Evolutionary conservation across 768 basidiomycete species (phyloP).

Genomic region (Tulasnella sp.): DNA sequence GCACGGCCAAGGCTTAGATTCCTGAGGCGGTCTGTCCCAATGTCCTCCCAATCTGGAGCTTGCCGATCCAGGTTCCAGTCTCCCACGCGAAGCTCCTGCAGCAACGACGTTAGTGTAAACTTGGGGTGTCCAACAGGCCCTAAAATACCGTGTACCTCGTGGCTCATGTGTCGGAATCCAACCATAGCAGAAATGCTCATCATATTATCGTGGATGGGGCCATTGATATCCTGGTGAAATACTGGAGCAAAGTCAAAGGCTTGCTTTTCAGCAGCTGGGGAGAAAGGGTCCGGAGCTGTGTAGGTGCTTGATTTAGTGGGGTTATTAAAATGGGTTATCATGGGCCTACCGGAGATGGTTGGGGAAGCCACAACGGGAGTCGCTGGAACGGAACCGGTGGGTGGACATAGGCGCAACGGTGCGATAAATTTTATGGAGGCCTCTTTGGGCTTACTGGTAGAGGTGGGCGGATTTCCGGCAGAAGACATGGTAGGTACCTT

Average conservation of each 20-base stretch:
- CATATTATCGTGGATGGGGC: neutral
- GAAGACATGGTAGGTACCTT: too few relatives aligned
- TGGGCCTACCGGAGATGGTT: too few relatives aligned
- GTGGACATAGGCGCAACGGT: too few relatives aligned
- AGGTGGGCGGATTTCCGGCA: too few relatives aligned
- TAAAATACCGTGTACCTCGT: neutral
- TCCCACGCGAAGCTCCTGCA: neutral
- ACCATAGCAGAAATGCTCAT: neutral
- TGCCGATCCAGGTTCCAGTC: neutral
- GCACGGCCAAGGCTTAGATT: neutral
- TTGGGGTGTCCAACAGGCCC: neutral
- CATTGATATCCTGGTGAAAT: neutral
- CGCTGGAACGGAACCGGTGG: too few relatives aligned
- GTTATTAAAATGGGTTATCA: too few relatives aligned
- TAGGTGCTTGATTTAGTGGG: too few relatives aligned
- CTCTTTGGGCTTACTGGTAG: too few relatives aligned
- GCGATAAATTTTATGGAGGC: too few relatives aligned
- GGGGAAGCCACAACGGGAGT: too few relatives aligned
- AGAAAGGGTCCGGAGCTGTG: too few relatives aligned
- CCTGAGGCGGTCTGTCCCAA: neutral
- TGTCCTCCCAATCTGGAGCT: neutral
- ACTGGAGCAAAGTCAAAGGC: neutral
- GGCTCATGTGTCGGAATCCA: neutral
- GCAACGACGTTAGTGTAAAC: neutral
- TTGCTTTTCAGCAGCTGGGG: too few relatives aligned